A percentile compares a stretch with the other conserved stretches of the same genome.
Evolutionary conservation across 2,329 filamentous ascomycete species (phyloP).

Genomic region (Fusarium sarcochroum): DNA sequence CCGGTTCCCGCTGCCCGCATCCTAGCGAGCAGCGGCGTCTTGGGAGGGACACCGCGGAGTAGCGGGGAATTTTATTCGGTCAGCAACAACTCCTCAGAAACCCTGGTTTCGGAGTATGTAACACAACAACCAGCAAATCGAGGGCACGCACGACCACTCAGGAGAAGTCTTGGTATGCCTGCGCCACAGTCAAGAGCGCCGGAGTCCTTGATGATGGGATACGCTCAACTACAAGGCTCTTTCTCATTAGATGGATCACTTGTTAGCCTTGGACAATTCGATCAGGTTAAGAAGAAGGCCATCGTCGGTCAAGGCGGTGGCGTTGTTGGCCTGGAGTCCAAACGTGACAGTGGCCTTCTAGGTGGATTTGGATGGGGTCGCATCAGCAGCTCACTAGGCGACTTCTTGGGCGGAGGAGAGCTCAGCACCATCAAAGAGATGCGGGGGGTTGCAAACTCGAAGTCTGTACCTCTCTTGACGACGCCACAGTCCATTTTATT

Average conservation of each 20-base stretch:
- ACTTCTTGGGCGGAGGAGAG: conserved; percentile 87
- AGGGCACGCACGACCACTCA: conserved; percentile 57
- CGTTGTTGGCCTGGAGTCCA: conserved; percentile 84
- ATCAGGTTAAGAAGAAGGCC: conserved; percentile 95
- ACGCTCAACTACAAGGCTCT: conserved; percentile 91
- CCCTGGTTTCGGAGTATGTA: conserved; percentile 89
- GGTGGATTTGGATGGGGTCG: conserved; percentile 89
- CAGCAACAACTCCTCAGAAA: conserved; percentile 96
- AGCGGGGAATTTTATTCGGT: conserved; percentile 96
- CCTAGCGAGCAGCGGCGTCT: conserved; percentile 82
- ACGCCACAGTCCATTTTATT: conserved; percentile 97
- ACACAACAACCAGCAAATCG: conserved; percentile 63
- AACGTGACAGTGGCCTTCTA: conserved; percentile 83
- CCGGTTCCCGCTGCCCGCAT: conserved; percentile 75
- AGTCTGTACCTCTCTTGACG: conserved; percentile 90
- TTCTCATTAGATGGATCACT: conserved; percentile 94
- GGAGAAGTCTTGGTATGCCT: conserved; percentile 62
- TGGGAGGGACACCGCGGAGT: conserved; percentile 83
- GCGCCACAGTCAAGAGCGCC: conserved; percentile 65
- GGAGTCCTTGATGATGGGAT: conserved; percentile 97
- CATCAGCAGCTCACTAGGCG: conserved; percentile 88
- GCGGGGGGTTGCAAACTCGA: conserved; percentile 87
- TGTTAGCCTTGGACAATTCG: conserved; percentile 89
- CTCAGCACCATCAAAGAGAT: conserved; percentile 96
- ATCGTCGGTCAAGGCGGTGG: conserved; percentile 90